Evolutionary conservation across 768 basidiomycete genomes (phyloP), one percentile per base, ranked within the genome.

Genomic region (Mrakia gelida): DNA sequence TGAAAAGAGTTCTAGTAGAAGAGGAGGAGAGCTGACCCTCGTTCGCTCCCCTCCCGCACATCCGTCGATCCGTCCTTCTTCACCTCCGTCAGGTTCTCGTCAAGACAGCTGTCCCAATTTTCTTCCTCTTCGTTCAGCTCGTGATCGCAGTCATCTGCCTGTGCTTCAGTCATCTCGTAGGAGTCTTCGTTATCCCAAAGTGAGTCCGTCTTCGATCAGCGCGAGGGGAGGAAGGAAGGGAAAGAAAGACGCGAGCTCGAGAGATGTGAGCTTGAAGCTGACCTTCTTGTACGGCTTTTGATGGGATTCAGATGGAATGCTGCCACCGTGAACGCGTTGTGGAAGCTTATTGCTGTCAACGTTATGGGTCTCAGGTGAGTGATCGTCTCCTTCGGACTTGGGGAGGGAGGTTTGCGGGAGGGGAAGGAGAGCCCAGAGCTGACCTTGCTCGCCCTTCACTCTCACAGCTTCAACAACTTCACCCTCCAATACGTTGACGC

Each of bases 401-500:
- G 15, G 11, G 45, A 71, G 28, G 38, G 18, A 52, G 52, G 18
- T 30, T 34, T 72, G 68, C 23, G 62, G 59, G 13, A 28, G 8
- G 13, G 34, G 59, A 73, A 34, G 43, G 26, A 30, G 28, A 21
- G 5, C 23, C 34, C 13, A 13, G 32, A 34, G 52, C 32, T 77
- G 62, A 67, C 49, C 34, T 28, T 26, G 0, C 32, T 5, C 16
- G 1, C 15, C 21, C 34, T 13, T 3, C 15, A 30, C 23, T 16
- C 38, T 70, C 13, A 70, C 38, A 73, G 73, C 56, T 30, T 72
- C 75, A 78, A 92, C 85, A 95, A 95, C 84, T 94, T 90, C 83
- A 94, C 92, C 59, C 88, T 95, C 78, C 93, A 94, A 89, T 93
- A 92, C 82, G 95, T 97, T 81, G 94, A 95, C 76, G 93, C 93